Percentiles rank a stretch among this genome's conserved stretches.
These are phyloP conservation scores for Lactarius pseudohatsudake DNA, from an alignment of 768 basidiomycete species.

Conservation along the genomic window DNA sequence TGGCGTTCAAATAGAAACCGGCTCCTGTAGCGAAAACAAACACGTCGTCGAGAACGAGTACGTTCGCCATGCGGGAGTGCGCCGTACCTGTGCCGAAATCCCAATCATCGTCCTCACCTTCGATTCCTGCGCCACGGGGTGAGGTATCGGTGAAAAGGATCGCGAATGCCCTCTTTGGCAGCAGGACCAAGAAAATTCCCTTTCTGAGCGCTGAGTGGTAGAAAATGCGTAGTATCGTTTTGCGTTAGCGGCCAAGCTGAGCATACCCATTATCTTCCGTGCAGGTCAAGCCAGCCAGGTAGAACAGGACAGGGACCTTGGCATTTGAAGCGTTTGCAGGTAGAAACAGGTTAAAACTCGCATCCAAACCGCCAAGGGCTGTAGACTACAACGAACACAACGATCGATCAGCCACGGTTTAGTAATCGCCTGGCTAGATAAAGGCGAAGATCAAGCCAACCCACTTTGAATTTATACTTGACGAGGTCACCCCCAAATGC, in stretches of 20 bases:
- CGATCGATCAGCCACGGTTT: conserved; percentile 19
- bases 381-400: conserved; percentile 51
- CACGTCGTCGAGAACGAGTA: conserved; percentile 2
- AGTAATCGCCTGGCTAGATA: conserved; percentile 8
- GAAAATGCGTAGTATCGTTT: neutral
- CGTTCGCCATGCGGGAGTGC: neutral
- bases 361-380: conserved; percentile 63
- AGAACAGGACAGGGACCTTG: conserved; percentile 72
- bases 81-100: conserved; percentile 80
- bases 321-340: conserved; percentile 55
- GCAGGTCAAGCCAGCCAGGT: conserved; percentile 87
- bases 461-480: conserved; percentile 86
- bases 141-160: conserved; percentile 95
- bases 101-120: conserved; percentile 80
- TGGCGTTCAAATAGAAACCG: conserved; percentile 96
- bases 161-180: conserved; percentile 83
- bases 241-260: conserved; percentile 1
- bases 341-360: conserved; percentile 88
- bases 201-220: conserved; percentile 77
- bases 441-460: conserved; percentile 31
- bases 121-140: conserved; percentile 85
- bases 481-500: conserved; percentile 75
- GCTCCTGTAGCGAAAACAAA: conserved; percentile 47
- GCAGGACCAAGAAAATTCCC: conserved; percentile 90
- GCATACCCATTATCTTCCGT: conserved; percentile 90